Percentiles rank a stretch among this genome's conserved stretches.
phyloP scores from a whole-genome alignment of 2,329 filamentous ascomycete genomes.

The Beauveria pseudobassiana region DNA sequence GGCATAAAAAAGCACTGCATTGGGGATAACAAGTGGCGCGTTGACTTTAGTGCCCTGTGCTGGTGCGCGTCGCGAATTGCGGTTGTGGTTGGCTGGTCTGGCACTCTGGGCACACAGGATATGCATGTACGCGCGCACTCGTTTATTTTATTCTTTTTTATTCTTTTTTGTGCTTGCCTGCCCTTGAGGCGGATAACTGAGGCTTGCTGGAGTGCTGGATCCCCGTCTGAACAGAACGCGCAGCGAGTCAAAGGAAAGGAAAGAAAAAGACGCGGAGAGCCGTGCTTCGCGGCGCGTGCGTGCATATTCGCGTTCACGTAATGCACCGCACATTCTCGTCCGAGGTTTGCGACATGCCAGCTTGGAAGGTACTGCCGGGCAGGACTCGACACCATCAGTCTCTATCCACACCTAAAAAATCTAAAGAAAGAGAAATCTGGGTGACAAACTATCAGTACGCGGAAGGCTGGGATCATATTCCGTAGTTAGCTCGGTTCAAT shows the following conservation, averaged over 20 bases:
- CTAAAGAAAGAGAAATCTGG: not conserved
- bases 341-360: constrained; percentile 6
- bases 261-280: not conserved
- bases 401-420: not conserved
- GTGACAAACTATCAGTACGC: not conserved
- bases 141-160: not conserved
- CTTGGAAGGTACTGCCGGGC: not conserved
- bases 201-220: not conserved
- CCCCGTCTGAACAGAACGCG: not conserved
- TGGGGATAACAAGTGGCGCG: not conserved
- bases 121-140: not conserved
- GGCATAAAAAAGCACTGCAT: constrained; percentile 2
- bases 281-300: not conserved
- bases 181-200: constrained; percentile 3
- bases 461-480: not conserved
- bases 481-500: not conserved
- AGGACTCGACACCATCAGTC: not conserved
- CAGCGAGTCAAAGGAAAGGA: not conserved
- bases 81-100: not conserved
- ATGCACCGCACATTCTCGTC: constrained; percentile 1
- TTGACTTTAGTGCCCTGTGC: not conserved
- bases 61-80: not conserved
- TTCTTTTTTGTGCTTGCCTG: not conserved
- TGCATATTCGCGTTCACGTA: constrained; percentile 7
- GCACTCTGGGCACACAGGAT: not conserved